Evolutionary conservation across 2,329 filamentous ascomycete species (phyloP).

Genomic region (Bipolaris gigantea): DNA sequence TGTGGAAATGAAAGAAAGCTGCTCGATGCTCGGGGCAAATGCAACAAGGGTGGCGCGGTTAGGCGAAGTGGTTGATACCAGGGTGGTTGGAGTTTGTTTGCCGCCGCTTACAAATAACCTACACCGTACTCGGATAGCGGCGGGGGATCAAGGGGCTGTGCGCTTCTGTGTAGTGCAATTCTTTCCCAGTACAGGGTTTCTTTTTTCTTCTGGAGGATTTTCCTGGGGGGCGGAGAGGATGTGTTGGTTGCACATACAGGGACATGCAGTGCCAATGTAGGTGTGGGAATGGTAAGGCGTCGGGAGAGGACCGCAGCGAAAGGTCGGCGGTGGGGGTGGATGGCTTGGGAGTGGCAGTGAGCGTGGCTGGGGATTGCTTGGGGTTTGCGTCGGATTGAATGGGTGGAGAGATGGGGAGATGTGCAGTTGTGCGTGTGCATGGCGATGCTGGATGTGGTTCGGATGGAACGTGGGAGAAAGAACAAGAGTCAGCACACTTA

Average conservation of each 20-base stretch:
- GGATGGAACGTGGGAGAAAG: too few species aligned
- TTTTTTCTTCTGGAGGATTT: too few species aligned
- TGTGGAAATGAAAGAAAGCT: neutral
- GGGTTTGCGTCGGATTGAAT: too few species aligned
- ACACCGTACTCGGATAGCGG: too few species aligned
- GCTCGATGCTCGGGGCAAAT: slow-evolving; percentile 25
- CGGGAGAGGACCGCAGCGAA: neutral
- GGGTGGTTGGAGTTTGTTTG: neutral
- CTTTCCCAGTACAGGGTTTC: too few species aligned
- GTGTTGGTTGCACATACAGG: neutral
- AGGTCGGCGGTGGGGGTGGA: neutral
- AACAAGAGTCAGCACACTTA: too few species aligned
- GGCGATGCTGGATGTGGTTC: neutral
- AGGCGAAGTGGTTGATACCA: slow-evolving; percentile 2
- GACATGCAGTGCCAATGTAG: too few species aligned
- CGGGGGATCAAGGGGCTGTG: too few species aligned
- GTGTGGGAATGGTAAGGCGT: neutral
- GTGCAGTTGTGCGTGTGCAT: neutral
- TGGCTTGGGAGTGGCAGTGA: neutral
- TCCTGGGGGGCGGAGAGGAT: neutral
- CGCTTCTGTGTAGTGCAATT: too few species aligned
- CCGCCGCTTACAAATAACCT: too few species aligned
- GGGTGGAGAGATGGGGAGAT: too few species aligned
- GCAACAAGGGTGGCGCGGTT: slow-evolving; percentile 15
- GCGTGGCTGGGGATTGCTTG: too few species aligned